Evolutionary conservation across 176 grass and related monocot species (phyloP).

Genomic region (Bromus sterilis): DNA sequence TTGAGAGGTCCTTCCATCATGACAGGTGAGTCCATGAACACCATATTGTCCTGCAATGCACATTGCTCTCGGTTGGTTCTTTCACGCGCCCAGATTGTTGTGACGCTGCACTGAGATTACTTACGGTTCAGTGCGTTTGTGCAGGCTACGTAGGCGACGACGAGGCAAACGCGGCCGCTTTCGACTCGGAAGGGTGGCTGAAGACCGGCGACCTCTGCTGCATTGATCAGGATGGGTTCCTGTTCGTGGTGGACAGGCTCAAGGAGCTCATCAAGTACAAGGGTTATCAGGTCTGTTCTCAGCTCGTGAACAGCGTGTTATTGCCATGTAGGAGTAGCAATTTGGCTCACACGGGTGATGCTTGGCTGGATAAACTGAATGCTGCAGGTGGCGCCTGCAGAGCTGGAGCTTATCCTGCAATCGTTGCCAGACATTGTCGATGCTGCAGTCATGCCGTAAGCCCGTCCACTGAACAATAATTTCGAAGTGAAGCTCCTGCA

Average conservation of each 20-base stretch:
- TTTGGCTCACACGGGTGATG: background rate
- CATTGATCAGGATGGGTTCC: constrained; percentile 59
- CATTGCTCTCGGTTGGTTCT: background rate
- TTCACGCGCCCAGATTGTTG: background rate
- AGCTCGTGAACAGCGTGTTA: background rate
- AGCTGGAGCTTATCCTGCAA: constrained; percentile 64
- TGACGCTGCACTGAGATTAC: background rate
- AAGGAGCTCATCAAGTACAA: constrained; percentile 96
- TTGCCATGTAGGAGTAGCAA: background rate
- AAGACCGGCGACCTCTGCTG: constrained; percentile 73
- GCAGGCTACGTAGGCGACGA: constrained; percentile 69
- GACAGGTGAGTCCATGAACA: constrained; percentile 27
- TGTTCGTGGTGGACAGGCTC: constrained; percentile 59
- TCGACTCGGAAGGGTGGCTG: constrained; percentile 75
- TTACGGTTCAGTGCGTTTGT: background rate
- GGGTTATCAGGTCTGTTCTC: constrained; percentile 61
- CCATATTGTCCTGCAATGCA: background rate
- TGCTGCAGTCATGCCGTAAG: constrained; percentile 72
- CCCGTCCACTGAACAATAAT: too few relatives aligned
- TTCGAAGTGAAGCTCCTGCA: background rate
- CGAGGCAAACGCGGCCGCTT: constrained; percentile 44
- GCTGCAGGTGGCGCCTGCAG: constrained; percentile 63
- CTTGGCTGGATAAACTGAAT: background rate
- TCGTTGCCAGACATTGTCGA: constrained; percentile 51
- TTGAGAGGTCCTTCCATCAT: constrained; percentile 50